Evolutionary conservation across 257 asterid species (phyloP).

Genomic region (Solanum etuberosum): DNA sequence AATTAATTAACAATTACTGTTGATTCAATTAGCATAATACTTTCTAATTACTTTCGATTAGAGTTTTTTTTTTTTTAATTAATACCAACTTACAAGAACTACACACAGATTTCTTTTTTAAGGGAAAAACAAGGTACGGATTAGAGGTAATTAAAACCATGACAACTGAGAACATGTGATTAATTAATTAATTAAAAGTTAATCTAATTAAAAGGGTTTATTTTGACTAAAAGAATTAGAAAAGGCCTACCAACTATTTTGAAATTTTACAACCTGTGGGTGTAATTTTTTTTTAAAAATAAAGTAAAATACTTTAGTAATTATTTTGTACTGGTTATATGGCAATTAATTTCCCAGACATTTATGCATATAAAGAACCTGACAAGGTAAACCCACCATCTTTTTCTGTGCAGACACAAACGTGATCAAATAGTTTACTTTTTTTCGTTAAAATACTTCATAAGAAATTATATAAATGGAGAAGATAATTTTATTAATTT

Average conservation of each 20-base stretch:
- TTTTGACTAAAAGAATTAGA: background rate
- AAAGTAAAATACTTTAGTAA: background rate
- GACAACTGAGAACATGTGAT: background rate
- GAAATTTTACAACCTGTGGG: slow-evolving; percentile 4
- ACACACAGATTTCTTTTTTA: background rate
- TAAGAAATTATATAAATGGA: too few relatives aligned
- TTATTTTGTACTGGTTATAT: background rate
- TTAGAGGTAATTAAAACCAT: background rate
- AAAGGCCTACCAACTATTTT: slow-evolving; percentile 17
- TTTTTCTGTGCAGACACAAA: slow-evolving; percentile 33
- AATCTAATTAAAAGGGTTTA: background rate
- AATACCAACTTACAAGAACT: background rate
- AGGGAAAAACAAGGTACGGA: background rate
- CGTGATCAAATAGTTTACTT: slow-evolving; percentile 28
- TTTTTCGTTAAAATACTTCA: too few relatives aligned
- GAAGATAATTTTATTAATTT: too few relatives aligned
- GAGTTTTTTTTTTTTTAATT: background rate
- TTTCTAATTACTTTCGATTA: background rate
- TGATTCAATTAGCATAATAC: background rate
- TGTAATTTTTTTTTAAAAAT: background rate
- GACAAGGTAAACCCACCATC: slow-evolving; percentile 27
- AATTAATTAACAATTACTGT: slow-evolving; percentile 2
- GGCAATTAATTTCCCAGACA: background rate
- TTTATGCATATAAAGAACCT: slow-evolving; percentile 15
- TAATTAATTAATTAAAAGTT: background rate